phyloP scores from a whole-genome alignment of 2,329 filamentous ascomycete species.

The Cladophialophora chaetospira region DNA sequence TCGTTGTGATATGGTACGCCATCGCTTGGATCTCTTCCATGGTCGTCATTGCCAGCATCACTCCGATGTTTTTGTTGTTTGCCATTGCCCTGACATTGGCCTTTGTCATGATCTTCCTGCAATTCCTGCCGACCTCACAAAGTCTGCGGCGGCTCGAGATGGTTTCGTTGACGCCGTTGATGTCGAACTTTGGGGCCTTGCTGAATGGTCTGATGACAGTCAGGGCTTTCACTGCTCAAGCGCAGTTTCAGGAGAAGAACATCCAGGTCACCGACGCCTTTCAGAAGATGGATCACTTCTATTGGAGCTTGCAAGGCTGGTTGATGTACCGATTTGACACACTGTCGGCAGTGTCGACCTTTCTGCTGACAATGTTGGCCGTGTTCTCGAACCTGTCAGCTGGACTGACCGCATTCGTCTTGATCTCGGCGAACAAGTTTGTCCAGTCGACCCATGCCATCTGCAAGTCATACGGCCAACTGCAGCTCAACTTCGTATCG shows the following conservation, averaged over 20 bases:
- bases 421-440: constrained; percentile 67
- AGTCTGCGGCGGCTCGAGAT: constrained; percentile 82
- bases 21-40: constrained; percentile 74
- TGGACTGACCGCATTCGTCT: constrained; percentile 79
- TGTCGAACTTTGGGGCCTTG: constrained; percentile 89
- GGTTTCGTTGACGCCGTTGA: constrained; percentile 82
- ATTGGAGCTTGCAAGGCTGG: constrained; percentile 87
- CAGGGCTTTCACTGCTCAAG: constrained; percentile 76
- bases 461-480: constrained; percentile 76
- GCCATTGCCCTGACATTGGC: constrained; percentile 66
- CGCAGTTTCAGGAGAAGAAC: constrained; percentile 76
- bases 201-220: constrained; percentile 85
- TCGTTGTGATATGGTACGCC: constrained; percentile 67
- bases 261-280: constrained; percentile 82
- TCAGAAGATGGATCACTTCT: constrained; percentile 95
- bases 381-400: constrained; percentile 73
- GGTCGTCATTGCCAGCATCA: constrained; percentile 75
- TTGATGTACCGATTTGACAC: constrained; percentile 76
- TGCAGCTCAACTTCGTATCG: constrained; percentile 90
- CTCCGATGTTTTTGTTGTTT: constrained; percentile 74
- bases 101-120: constrained; percentile 73
- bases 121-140: constrained; percentile 80
- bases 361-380: constrained; percentile 72
- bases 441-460: constrained; percentile 71
- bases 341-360: constrained; percentile 72